phyloP scores from a whole-genome alignment of 768 basidiomycete genomes.

The Termitomyces sp. region DNA sequence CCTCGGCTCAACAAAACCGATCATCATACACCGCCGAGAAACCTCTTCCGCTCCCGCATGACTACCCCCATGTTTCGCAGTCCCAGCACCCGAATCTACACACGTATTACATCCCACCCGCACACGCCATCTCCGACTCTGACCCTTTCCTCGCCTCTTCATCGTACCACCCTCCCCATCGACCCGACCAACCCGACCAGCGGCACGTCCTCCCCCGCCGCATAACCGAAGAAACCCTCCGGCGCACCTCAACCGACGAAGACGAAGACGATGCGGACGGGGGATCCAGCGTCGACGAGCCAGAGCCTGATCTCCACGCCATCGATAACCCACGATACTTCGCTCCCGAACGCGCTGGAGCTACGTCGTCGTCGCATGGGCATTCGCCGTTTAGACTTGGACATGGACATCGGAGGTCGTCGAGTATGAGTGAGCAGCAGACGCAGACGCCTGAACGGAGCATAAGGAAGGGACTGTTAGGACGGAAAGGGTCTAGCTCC shows the following conservation, averaged over 20 bases:
- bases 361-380: too few relatives aligned
- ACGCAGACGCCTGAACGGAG: background rate
- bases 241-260: background rate
- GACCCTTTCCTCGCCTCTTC: constrained; percentile 3
- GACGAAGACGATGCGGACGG: background rate
- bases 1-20: background rate
- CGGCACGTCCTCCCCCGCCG: constrained; percentile 18
- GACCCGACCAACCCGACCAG: too few relatives aligned
- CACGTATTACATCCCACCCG: constrained; percentile 44
- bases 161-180: constrained; percentile 1
- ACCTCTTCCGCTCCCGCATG: constrained; percentile 24
- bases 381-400: too few relatives aligned
- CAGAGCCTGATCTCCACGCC: background rate
- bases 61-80: background rate
- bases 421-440: background rate
- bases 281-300: background rate
- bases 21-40: background rate
- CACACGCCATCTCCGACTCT: constrained; percentile 43
- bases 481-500: background rate
- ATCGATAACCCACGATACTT: background rate
- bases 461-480: background rate
- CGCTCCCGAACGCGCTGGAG: too few relatives aligned
- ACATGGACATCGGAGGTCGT: too few relatives aligned
- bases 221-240: background rate
- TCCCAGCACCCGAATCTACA: background rate